Evolutionary conservation across 768 basidiomycete species (phyloP).

Genomic region (Hygrocybe coccinea): DNA sequence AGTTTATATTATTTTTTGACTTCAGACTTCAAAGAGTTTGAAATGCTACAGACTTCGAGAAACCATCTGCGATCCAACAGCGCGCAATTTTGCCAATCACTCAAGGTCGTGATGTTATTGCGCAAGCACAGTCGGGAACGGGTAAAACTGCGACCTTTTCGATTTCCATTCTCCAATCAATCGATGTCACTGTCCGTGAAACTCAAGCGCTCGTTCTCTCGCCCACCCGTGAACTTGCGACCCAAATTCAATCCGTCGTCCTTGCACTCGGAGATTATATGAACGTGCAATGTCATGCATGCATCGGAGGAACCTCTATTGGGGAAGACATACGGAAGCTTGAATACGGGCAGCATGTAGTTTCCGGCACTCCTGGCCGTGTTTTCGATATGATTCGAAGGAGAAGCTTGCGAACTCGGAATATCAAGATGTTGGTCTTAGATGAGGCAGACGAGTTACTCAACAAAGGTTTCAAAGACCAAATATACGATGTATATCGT

Average conservation of each 20-base stretch:
- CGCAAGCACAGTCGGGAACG: slow-evolving; percentile 97
- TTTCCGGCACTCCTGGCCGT: slow-evolving; percentile 95
- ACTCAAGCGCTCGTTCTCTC: slow-evolving; percentile 95
- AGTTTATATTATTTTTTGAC: neutral
- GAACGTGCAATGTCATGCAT: slow-evolving; percentile 98
- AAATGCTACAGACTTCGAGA: slow-evolving; percentile 71
- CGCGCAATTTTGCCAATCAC: slow-evolving; percentile 95
- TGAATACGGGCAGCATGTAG: slow-evolving; percentile 95
- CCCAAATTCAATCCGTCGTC: slow-evolving; percentile 97
- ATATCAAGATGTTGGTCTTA: slow-evolving; percentile 96
- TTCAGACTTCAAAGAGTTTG: neutral
- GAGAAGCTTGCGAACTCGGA: slow-evolving; percentile 85
- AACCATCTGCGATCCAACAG: slow-evolving; percentile 97
- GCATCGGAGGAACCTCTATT: slow-evolving; percentile 95
- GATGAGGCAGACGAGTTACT: slow-evolving; percentile 96
- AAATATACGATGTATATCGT: slow-evolving; percentile 98
- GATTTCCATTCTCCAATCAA: slow-evolving; percentile 95
- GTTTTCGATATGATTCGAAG: slow-evolving; percentile 99
- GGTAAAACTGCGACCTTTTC: slow-evolving; percentile 99
- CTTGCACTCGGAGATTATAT: slow-evolving; percentile 97
- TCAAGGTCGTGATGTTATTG: slow-evolving; percentile 95
- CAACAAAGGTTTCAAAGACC: slow-evolving; percentile 98
- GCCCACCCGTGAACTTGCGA: slow-evolving; percentile 96
- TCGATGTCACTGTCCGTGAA: slow-evolving; percentile 91
- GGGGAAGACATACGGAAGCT: slow-evolving; percentile 97